These are phyloP conservation scores for Sugiyamaella castrensis DNA, from an alignment of 1,139 yeast genomes.

Conservation along the genomic window DNA sequence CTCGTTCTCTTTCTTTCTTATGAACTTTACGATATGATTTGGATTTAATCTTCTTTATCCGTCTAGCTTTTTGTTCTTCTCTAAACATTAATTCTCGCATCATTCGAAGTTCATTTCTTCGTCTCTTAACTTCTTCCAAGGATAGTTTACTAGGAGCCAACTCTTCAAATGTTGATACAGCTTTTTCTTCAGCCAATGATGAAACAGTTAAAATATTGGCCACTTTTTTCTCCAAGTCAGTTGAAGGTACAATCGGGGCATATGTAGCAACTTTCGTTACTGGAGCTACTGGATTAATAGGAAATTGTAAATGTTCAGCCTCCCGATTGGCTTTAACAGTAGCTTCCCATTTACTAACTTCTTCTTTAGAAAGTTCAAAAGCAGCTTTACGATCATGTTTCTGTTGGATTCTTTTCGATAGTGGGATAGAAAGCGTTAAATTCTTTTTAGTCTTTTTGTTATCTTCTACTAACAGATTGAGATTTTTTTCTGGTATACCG, in stretches of 20 bases:
- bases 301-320: constrained; percentile 82
- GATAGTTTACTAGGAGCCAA: constrained; percentile 71
- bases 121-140: constrained; percentile 71
- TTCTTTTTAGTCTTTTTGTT: constrained; percentile 27
- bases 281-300: constrained; percentile 52
- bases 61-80: constrained; percentile 84
- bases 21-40: constrained; percentile 83
- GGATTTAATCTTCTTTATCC: constrained; percentile 92
- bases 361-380: constrained; percentile 80
- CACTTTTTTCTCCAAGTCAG: constrained; percentile 67
- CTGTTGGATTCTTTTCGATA: constrained; percentile 81
- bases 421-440: constrained; percentile 68
- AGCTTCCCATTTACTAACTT: constrained; percentile 86
- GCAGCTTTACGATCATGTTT: constrained; percentile 89
- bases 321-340: constrained; percentile 72
- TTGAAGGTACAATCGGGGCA: constrained; percentile 49
- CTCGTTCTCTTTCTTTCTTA: constrained; percentile 76
- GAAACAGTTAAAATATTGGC: constrained; percentile 61
- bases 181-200: constrained; percentile 65
- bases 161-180: constrained; percentile 82
- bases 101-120: constrained; percentile 78
- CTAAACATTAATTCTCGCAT: constrained; percentile 97
- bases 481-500: constrained; percentile 29
- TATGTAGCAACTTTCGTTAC: constrained; percentile 49
- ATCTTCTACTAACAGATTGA: constrained; percentile 26